phyloP scores from a whole-genome alignment of 345 rosid genomes.

The Salix brachista region DNA sequence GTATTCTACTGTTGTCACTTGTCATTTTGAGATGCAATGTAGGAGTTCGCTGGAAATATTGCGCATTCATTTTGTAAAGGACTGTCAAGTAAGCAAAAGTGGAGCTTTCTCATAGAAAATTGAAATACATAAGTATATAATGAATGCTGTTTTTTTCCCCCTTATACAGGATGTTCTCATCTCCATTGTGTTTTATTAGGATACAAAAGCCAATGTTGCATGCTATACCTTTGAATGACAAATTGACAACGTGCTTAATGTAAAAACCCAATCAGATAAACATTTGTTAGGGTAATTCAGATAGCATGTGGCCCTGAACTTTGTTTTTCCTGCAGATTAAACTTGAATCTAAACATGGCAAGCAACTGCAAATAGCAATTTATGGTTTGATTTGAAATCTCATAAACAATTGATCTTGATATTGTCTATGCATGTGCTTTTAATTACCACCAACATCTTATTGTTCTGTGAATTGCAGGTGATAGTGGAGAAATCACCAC shows the following conservation, averaged over 20 bases:
- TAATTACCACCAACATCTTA: neutral
- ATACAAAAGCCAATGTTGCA: no score
- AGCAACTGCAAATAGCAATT: neutral
- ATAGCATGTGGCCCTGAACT: neutral
- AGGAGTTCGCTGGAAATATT: no score
- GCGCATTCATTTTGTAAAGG: no score
- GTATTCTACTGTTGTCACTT: neutral
- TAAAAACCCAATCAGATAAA: neutral
- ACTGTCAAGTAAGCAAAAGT: no score
- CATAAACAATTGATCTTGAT: neutral
- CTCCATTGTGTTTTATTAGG: no score
- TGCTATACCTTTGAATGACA: no score
- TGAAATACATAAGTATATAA: no score
- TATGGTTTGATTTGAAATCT: neutral
- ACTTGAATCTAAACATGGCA: neutral
- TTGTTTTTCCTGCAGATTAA: neutral
- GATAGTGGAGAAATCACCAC: constrained; percentile 77
- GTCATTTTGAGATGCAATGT: no score
- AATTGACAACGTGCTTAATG: no score
- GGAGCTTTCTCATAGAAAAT: no score
- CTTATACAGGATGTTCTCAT: no score
- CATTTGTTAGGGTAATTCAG: neutral
- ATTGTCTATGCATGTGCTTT: neutral
- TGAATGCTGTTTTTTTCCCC: no score
- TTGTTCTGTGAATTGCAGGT: constrained; percentile 39